Evolutionary conservation across 371 early-diverging fungal species (phyloP).

Genomic region (Actinomortierella ambigua): DNA sequence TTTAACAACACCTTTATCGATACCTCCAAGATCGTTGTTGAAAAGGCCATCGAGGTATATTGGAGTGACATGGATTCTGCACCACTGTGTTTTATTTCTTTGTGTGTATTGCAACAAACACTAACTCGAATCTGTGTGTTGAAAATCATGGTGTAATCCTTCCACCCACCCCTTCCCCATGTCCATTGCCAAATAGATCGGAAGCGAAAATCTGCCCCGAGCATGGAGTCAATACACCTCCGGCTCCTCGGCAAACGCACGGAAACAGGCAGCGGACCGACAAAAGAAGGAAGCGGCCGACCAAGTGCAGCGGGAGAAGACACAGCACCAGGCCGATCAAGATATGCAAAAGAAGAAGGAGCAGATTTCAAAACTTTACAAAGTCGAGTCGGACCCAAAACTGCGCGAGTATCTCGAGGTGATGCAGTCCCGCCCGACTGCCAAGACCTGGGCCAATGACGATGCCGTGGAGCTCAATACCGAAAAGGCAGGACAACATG

Average conservation of each 20-base stretch:
- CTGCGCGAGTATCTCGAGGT: conserved; percentile 90
- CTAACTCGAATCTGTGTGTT: background rate
- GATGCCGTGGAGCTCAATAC: conserved; percentile 57
- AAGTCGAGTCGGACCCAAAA: conserved; percentile 76
- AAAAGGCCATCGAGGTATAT: conserved; percentile 82
- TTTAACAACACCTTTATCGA: conserved; percentile 93
- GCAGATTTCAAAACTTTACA: conserved; percentile 59
- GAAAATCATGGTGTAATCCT: too few relatives aligned
- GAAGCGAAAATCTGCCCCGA: conserved; percentile 77
- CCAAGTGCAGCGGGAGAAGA: conserved; percentile 32
- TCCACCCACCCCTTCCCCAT: too few relatives aligned
- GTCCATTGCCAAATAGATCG: conserved; percentile 54
- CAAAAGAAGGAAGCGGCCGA: conserved; percentile 49
- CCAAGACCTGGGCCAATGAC: conserved; percentile 94
- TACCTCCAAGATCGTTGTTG: conserved; percentile 85
- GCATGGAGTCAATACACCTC: conserved; percentile 89
- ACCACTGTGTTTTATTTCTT: background rate
- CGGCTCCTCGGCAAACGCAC: conserved; percentile 73
- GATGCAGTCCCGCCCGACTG: conserved; percentile 81
- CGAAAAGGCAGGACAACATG: conserved; percentile 9
- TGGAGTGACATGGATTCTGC: background rate
- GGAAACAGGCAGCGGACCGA: conserved; percentile 40
- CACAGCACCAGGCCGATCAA: conserved; percentile 19
- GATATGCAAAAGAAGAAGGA: conserved; percentile 52
- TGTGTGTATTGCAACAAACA: too few relatives aligned